Evolutionary conservation across 139 green algal genomes (phyloP).

Genomic region (Prasinococcaceae sp.): DNA sequence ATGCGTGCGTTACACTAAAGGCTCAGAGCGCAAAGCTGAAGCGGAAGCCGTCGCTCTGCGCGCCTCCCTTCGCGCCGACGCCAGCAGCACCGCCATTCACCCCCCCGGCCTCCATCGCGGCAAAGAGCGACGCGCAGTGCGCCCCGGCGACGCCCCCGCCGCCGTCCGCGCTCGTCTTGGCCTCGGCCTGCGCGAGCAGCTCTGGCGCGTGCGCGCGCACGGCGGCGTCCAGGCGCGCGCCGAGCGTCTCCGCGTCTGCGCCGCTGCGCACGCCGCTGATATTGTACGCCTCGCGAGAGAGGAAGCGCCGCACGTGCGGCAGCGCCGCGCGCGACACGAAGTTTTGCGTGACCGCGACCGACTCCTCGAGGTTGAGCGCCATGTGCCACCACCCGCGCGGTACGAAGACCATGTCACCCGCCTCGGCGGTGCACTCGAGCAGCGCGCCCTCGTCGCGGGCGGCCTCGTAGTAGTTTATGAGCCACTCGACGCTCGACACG

Average conservation of each 20-base stretch:
- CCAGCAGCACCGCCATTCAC: too few relatives aligned
- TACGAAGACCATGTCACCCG: constrained; percentile 38
- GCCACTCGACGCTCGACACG: constrained; percentile 83
- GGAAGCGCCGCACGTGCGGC: constrained; percentile 3
- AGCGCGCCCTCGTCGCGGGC: neutral
- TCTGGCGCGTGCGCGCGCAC: neutral
- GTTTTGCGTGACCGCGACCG: constrained; percentile 33
- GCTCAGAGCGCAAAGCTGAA: constrained; percentile 2
- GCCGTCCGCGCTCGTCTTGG: neutral
- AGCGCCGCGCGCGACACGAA: constrained; percentile 2
- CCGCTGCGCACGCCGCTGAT: neutral
- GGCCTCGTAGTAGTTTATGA: constrained; percentile 36
- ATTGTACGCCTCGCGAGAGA: neutral
- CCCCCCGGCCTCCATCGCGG: too few relatives aligned
- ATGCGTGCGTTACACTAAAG: neutral
- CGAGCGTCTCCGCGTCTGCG: neutral
- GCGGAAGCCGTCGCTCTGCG: neutral
- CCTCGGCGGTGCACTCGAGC: constrained; percentile 21
- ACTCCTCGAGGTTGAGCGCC: constrained; percentile 32
- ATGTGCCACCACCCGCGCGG: constrained; percentile 40
- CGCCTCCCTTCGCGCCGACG: too few relatives aligned
- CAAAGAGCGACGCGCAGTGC: too few relatives aligned
- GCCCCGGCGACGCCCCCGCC: neutral
- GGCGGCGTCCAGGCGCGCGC: neutral
- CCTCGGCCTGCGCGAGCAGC: neutral